These are phyloP conservation scores for Ganoderma multipileum DNA, from an alignment of 1,284 basidiomycete species.

Conservation along the genomic window DNA sequence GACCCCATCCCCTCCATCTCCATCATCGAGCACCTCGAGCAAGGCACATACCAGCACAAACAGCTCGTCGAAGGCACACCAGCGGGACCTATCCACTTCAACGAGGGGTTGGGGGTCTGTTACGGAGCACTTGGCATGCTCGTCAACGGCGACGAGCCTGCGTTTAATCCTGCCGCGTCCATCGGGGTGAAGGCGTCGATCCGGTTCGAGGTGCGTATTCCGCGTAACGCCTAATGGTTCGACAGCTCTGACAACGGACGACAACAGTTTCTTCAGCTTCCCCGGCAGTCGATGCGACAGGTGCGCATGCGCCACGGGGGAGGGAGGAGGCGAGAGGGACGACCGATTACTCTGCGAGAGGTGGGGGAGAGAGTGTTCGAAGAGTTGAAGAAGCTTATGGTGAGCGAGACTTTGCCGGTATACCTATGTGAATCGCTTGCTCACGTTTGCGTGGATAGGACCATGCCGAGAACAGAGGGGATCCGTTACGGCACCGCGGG, in stretches of 20 bases:
- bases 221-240: neutral
- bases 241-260: neutral
- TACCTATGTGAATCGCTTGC: neutral
- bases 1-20: neutral
- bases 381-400: constrained; percentile 9
- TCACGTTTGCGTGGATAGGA: neutral
- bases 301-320: constrained; percentile 9
- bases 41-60: neutral
- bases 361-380: constrained; percentile 4
- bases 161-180: neutral
- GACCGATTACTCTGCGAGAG: neutral
- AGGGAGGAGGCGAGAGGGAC: neutral
- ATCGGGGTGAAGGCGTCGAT: constrained; percentile 14
- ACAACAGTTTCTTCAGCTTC: neutral
- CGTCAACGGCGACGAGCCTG: neutral
- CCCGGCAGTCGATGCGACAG: constrained; percentile 1
- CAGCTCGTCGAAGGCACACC: neutral
- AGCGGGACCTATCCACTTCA: constrained; percentile 9
- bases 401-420: neutral
- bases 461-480: neutral
- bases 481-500: constrained; percentile 3
- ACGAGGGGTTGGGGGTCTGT: neutral
- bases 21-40: constrained; percentile 6
- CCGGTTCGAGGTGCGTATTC: constrained; percentile 10
- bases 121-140: neutral